phyloP scores from a whole-genome alignment of 148 eudicot species.

The Cornus florida region DNA sequence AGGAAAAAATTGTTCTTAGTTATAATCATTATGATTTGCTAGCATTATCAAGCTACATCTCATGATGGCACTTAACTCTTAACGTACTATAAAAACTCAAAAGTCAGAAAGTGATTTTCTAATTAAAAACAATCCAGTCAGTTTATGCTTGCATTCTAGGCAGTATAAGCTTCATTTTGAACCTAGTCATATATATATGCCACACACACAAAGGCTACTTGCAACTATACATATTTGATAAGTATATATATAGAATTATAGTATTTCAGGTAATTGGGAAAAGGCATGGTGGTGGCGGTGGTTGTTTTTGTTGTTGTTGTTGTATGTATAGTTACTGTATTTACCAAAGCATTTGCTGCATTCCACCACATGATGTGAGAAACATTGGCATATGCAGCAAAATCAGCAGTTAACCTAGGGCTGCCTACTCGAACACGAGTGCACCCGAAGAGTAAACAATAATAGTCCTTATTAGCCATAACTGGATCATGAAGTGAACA shows the following conservation, averaged over 20 bases:
- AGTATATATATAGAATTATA: too few species aligned
- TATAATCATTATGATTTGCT: too few species aligned
- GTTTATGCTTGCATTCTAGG: neutral
- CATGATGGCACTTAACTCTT: too few species aligned
- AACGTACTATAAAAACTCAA: neutral
- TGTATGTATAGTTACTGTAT: too few species aligned
- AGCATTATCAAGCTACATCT: too few species aligned
- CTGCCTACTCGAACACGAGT: neutral
- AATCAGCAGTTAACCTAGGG: neutral
- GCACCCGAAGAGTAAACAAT: neutral
- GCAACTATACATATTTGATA: too few species aligned
- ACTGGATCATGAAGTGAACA: neutral
- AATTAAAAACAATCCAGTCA: too few species aligned
- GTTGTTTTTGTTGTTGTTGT: too few species aligned
- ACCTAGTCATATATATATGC: neutral
- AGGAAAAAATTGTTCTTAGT: too few species aligned
- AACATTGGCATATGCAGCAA: neutral
- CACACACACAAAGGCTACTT: too few species aligned
- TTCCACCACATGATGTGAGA: neutral
- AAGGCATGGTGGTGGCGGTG: too few species aligned
- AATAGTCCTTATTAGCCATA: neutral
- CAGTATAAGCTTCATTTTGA: neutral
- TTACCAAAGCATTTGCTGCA: neutral
- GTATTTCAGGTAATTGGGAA: too few species aligned
- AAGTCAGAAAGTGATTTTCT: neutral